Evolutionary conservation across 1,284 basidiomycete genomes (phyloP).

Genomic region (Cutaneotrichosporon curvatum): DNA sequence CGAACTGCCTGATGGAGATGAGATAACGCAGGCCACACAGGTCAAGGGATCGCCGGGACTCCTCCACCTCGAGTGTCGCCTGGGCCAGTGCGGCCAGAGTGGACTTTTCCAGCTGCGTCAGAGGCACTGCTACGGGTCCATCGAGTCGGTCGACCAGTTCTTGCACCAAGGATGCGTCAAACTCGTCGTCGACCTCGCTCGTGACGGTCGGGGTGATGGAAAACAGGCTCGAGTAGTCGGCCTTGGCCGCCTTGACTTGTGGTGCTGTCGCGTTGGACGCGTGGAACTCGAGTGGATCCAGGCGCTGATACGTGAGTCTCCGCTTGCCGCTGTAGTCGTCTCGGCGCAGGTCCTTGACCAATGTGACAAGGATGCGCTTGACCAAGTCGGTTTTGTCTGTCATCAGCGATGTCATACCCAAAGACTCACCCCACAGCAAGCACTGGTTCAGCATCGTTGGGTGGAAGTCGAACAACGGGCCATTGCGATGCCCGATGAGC

Average conservation of each 20-base stretch:
- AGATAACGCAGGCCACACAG: slow-evolving; percentile 83
- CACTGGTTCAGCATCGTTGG: slow-evolving; percentile 88
- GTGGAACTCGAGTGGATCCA: slow-evolving; percentile 36
- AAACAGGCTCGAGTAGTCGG: slow-evolving; percentile 29
- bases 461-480: slow-evolving; percentile 78
- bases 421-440: slow-evolving; percentile 69
- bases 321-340: slow-evolving; percentile 31
- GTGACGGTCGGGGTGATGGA: slow-evolving; percentile 9
- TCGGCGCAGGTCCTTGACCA: slow-evolving; percentile 50
- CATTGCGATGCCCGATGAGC: slow-evolving; percentile 70
- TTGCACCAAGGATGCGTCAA: slow-evolving; percentile 58
- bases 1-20: slow-evolving; percentile 64
- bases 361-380: slow-evolving; percentile 66
- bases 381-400: slow-evolving; percentile 74
- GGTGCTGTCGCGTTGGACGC: slow-evolving; percentile 5
- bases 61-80: slow-evolving; percentile 80
- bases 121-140: slow-evolving; percentile 57
- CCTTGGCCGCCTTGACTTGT: neutral
- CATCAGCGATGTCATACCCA: neutral
- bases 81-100: slow-evolving; percentile 73
- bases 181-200: slow-evolving; percentile 54
- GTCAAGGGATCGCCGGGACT: slow-evolving; percentile 77
- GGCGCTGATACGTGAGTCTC: slow-evolving; percentile 25
- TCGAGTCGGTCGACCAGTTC: slow-evolving; percentile 61
- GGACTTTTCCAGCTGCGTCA: slow-evolving; percentile 68